phyloP scores from a whole-genome alignment of 1,139 yeast genomes.

The Geotrichum australiense region DNA sequence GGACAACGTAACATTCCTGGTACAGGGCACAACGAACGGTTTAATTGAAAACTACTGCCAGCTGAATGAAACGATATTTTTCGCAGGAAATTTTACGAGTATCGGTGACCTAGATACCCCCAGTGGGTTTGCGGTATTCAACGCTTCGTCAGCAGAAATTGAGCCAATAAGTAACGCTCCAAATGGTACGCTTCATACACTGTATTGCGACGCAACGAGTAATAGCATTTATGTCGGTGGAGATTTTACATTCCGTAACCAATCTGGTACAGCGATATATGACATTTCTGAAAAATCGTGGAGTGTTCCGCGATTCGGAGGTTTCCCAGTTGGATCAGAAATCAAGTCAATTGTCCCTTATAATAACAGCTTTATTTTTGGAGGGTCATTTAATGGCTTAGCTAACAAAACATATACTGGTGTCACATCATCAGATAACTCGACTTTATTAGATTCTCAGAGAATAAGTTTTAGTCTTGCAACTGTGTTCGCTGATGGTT shows the following conservation, averaged over 20 bases:
- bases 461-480: conserved; percentile 60
- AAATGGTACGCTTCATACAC: conserved; percentile 48
- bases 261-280: conserved; percentile 64
- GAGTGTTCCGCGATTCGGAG: conserved; percentile 58
- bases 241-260: conserved; percentile 47
- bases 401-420: conserved; percentile 43
- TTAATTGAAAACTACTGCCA: conserved; percentile 30
- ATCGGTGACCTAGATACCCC: conserved; percentile 37
- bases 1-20: conserved; percentile 21
- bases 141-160: conserved; percentile 42
- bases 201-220: conserved; percentile 43
- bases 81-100: conserved; percentile 39
- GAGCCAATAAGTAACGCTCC: conserved; percentile 37
- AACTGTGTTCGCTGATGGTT: conserved; percentile 47
- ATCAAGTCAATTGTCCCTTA: conserved; percentile 60
- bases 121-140: conserved; percentile 50
- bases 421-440: conserved; percentile 33
- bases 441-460: conserved; percentile 52
- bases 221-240: conserved; percentile 75
- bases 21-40: conserved; percentile 29
- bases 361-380: conserved; percentile 56
- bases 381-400: conserved; percentile 64
- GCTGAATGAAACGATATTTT: conserved; percentile 41
- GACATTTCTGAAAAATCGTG: conserved; percentile 43
- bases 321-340: conserved; percentile 56